These are phyloP conservation scores for Colletotrichum sp. DNA, from an alignment of 2,329 filamentous ascomycete species.

Conservation along the genomic window DNA sequence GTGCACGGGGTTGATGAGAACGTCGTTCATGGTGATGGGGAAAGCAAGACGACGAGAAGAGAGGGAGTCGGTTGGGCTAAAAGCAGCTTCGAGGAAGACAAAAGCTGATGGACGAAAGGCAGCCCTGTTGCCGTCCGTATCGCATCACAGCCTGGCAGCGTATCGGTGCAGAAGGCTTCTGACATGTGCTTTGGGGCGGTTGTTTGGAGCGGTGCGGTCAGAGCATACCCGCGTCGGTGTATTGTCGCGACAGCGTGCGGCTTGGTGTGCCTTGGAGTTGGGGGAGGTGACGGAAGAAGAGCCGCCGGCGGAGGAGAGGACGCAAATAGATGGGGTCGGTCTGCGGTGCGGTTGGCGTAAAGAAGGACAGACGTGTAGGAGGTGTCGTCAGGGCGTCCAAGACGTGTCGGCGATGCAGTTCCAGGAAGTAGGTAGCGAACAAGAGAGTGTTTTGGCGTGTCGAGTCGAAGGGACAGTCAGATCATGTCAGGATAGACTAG, in stretches of 20 bases:
- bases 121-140: conserved; percentile 10
- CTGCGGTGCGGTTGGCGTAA: not conserved
- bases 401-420: not conserved
- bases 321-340: not conserved
- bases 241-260: not conserved
- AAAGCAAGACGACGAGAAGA: not conserved
- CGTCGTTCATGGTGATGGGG: conserved; percentile 20
- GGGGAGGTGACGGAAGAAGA: not conserved
- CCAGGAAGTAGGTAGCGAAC: not conserved
- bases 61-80: not conserved
- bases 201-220: conserved; percentile 2
- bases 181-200: conserved; percentile 12
- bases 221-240: conserved; percentile 10
- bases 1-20: conserved; percentile 21
- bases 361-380: not conserved
- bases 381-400: not conserved
- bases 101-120: not conserved
- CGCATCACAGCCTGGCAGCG: conserved; percentile 15
- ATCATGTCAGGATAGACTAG: not conserved
- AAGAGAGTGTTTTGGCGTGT: not conserved
- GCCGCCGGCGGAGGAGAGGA: not conserved
- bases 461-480: not conserved
- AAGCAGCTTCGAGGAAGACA: not conserved
- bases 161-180: not conserved
- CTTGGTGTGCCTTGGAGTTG: not conserved